Evolutionary conservation across 257 asterid species (phyloP).

Genomic region (Solanum okadae): DNA sequence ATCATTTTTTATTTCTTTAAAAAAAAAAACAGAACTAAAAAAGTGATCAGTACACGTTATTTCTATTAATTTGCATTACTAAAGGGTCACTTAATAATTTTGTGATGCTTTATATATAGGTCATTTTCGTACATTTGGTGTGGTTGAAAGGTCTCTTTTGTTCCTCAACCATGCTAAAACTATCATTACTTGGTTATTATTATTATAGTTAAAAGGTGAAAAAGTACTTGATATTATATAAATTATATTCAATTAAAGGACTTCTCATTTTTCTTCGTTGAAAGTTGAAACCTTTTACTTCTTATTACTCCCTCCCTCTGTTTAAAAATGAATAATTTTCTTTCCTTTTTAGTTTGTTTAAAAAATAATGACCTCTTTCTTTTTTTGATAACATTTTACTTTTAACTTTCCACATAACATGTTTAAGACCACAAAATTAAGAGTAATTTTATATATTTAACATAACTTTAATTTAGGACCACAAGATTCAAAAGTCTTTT

Average conservation of each 20-base stretch:
- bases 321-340: too few relatives aligned
- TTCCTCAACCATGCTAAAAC: neutral
- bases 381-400: too few relatives aligned
- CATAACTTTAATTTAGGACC: too few relatives aligned
- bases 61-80: neutral
- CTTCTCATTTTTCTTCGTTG: neutral
- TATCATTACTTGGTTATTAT: neutral
- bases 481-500: too few relatives aligned
- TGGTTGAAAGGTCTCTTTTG: neutral
- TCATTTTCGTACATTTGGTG: neutral
- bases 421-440: too few relatives aligned
- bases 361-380: too few relatives aligned
- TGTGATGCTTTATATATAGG: neutral
- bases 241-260: too few relatives aligned
- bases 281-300: neutral
- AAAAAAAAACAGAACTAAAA: rapidly evolving
- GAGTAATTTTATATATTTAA: too few relatives aligned
- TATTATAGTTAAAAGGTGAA: neutral
- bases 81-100: neutral
- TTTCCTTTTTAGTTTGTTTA: too few relatives aligned
- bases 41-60: neutral
- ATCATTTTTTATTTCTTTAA: neutral
- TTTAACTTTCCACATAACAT: too few relatives aligned
- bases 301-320: neutral
- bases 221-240: neutral